phyloP scores from a whole-genome alignment of 306 rosid genomes.

The Alnus rubra region DNA sequence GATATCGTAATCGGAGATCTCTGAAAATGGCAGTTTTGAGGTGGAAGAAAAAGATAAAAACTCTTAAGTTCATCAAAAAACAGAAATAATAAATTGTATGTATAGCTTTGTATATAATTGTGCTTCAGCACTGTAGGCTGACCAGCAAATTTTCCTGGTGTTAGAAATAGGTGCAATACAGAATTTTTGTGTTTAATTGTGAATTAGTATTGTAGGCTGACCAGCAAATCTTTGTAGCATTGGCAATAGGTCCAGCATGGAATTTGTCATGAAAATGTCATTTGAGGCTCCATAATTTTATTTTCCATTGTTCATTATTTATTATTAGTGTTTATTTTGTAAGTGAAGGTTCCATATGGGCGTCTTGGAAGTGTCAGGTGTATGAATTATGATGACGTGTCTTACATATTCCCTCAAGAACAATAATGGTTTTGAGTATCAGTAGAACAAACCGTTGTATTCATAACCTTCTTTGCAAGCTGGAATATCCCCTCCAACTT shows the following conservation, averaged over 20 bases:
- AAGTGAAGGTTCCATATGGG: neutral
- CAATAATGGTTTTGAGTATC: too few relatives aligned
- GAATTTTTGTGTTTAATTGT: too few relatives aligned
- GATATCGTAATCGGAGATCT: conserved; percentile 41
- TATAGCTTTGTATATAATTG: neutral
- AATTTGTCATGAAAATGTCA: neutral
- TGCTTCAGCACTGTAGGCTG: too few relatives aligned
- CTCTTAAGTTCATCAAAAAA: conserved; percentile 35
- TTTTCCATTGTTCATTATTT: neutral
- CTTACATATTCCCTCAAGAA: too few relatives aligned
- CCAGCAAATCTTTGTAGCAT: neutral
- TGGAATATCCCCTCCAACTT: too few relatives aligned
- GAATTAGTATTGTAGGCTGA: neutral
- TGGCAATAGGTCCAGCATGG: neutral
- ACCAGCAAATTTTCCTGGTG: too few relatives aligned
- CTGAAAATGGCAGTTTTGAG: conserved; percentile 34
- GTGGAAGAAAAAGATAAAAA: conserved; percentile 50
- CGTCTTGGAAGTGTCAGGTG: neutral
- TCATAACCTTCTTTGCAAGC: too few relatives aligned
- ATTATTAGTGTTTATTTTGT: neutral
- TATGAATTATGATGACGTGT: too few relatives aligned
- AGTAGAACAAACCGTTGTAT: too few relatives aligned
- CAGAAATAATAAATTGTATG: conserved; percentile 16
- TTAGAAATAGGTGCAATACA: too few relatives aligned
- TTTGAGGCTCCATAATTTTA: neutral